Evolutionary conservation across 257 asterid species (phyloP).

Genomic region (Plectranthus barbatus): DNA sequence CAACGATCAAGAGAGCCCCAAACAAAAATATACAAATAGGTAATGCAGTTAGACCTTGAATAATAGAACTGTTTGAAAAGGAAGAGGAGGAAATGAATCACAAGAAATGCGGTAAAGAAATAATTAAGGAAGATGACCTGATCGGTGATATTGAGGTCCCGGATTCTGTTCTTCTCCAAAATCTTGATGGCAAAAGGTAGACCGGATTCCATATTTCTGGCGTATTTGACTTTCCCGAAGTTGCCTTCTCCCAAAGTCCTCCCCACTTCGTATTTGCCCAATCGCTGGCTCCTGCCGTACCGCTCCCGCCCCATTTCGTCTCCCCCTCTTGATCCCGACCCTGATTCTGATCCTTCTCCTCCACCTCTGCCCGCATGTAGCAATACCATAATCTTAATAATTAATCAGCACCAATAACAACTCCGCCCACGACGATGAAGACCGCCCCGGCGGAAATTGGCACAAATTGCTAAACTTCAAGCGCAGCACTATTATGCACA

Average conservation of each 20-base stretch:
- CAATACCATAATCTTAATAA: slow-evolving; percentile 28
- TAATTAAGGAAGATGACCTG: slow-evolving; percentile 32
- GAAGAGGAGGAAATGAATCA: not conserved
- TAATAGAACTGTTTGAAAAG: too few relatives aligned
- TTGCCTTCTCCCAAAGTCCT: slow-evolving; percentile 89
- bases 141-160: slow-evolving; percentile 58
- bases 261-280: slow-evolving; percentile 82
- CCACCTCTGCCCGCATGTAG: slow-evolving; percentile 22
- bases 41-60: too few relatives aligned
- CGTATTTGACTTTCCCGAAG: slow-evolving; percentile 85
- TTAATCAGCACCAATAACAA: too few relatives aligned
- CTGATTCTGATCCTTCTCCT: slow-evolving; percentile 3
- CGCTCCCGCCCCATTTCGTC: not conserved
- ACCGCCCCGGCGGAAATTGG: too few relatives aligned
- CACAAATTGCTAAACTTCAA: not conserved
- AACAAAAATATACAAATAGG: too few relatives aligned
- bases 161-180: slow-evolving; percentile 61
- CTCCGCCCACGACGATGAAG: not conserved
- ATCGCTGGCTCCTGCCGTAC: slow-evolving; percentile 6
- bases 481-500: too few relatives aligned
- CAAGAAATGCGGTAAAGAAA: not conserved
- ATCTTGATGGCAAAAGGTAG: slow-evolving; percentile 70
- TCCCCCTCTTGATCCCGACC: not conserved
- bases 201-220: slow-evolving; percentile 51
- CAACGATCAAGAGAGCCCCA: not conserved